phyloP scores from a whole-genome alignment of 805 yeast genomes.

The Pichia phayaonensis region DNA sequence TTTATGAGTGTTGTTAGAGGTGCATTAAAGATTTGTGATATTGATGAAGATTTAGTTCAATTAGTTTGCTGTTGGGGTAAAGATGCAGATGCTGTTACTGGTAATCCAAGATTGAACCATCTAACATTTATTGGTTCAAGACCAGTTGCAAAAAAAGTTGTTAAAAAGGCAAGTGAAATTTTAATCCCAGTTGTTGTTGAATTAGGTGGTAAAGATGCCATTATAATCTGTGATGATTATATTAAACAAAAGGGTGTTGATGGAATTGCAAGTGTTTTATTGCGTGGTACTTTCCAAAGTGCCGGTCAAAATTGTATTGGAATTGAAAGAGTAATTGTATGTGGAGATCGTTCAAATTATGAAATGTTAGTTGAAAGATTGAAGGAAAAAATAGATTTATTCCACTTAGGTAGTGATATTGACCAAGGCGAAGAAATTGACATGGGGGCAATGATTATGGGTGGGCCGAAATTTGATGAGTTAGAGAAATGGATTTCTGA shows the following conservation, averaged over 20 bases:
- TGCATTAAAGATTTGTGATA: conserved; percentile 66
- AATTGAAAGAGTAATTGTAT: conserved; percentile 84
- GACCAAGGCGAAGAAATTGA: conserved; percentile 88
- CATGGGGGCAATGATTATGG: conserved; percentile 90
- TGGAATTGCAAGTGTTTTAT: conserved; percentile 64
- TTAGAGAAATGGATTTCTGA: conserved; percentile 61
- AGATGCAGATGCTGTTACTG: conserved; percentile 77
- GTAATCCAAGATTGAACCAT: conserved; percentile 77
- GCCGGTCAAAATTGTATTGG: conserved; percentile 99
- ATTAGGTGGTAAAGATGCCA: conserved; percentile 94
- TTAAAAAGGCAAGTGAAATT: conserved; percentile 73
- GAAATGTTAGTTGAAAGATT: conserved; percentile 52
- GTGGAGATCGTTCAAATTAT: conserved; percentile 53
- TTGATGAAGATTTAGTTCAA: conserved; percentile 79
- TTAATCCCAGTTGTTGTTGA: conserved; percentile 94
- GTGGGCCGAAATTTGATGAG: conserved; percentile 57
- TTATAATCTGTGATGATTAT: conserved; percentile 77
- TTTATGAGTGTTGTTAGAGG: conserved; percentile 65
- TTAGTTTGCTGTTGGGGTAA: conserved; percentile 79
- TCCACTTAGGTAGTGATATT: conserved; percentile 84
- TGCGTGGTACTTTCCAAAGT: conserved; percentile 95
- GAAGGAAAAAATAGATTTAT: conserved; percentile 44
- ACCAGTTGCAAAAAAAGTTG: conserved; percentile 86
- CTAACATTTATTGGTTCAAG: conserved; percentile 95
- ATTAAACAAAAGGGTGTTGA: conserved; percentile 39